Percentiles rank a stretch among this genome's conserved stretches.
Evolutionary conservation across 1,139 yeast genomes (phyloP).

Genomic region (Taphrina communis): DNA sequence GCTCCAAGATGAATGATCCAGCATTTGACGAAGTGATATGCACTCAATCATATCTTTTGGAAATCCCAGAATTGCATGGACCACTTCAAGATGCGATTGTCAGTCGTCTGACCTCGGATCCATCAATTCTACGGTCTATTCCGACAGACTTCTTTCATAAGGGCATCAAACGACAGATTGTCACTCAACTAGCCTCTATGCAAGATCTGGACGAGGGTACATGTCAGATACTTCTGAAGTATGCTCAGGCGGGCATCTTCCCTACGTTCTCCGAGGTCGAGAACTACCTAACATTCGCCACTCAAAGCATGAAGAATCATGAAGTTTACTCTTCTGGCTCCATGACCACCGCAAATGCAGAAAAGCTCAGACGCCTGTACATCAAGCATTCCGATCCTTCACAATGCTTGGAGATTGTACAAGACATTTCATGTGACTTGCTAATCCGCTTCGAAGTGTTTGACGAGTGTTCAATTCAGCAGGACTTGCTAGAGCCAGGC

Average conservation of each 20-base stretch:
- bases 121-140: background rate
- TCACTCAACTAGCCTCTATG: background rate
- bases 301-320: background rate
- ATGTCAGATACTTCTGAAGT: slow-evolving; percentile 14
- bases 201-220: no score
- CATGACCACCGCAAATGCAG: background rate
- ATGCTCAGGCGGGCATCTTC: slow-evolving; percentile 17
- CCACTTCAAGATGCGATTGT: slow-evolving; percentile 18
- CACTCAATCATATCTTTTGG: slow-evolving; percentile 3
- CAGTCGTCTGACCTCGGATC: background rate
- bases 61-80: slow-evolving; percentile 3
- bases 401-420: background rate
- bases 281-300: slow-evolving; percentile 2
- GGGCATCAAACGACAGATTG: slow-evolving; percentile 11
- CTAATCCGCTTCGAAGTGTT: background rate
- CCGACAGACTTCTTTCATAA: slow-evolving; percentile 30
- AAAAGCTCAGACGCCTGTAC: background rate
- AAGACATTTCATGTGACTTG: background rate
- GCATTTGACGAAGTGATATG: background rate
- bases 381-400: background rate
- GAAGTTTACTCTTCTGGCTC: background rate
- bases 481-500: background rate
- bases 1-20: background rate
- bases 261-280: background rate
- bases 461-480: background rate